Evolutionary conservation across 1,284 basidiomycete species (phyloP).

Genomic region (Malassezia pachydermatis): DNA sequence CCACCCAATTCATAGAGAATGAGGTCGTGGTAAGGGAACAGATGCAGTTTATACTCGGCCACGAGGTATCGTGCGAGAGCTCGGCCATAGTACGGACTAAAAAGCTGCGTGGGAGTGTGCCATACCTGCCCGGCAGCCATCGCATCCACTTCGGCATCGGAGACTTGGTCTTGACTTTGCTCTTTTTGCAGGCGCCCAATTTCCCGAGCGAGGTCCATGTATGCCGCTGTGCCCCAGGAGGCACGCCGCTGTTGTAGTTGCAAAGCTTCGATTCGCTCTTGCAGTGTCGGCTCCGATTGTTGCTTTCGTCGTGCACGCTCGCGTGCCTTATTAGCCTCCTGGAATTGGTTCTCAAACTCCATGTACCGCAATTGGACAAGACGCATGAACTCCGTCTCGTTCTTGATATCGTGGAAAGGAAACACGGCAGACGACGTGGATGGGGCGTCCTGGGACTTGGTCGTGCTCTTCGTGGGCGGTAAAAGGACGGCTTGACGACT

Average conservation of each 20-base stretch:
- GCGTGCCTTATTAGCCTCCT: background rate
- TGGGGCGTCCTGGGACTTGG: background rate
- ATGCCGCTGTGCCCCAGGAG: constrained; percentile 19
- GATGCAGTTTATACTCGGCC: constrained; percentile 76
- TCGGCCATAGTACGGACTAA: constrained; percentile 91
- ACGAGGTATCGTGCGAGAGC: constrained; percentile 79
- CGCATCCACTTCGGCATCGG: constrained; percentile 37
- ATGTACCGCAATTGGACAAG: constrained; percentile 59
- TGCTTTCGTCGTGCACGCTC: constrained; percentile 17
- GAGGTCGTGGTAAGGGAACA: constrained; percentile 89
- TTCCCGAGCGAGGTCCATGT: constrained; percentile 26
- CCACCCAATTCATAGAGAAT: constrained; percentile 95
- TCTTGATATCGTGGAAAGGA: constrained; percentile 61
- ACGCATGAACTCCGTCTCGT: constrained; percentile 68
- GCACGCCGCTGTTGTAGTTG: background rate
- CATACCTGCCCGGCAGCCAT: constrained; percentile 72
- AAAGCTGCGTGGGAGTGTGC: constrained; percentile 97
- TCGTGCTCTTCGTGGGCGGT: constrained; percentile 18
- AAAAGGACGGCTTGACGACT: constrained; percentile 41
- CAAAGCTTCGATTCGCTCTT: constrained; percentile 4
- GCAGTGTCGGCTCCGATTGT: constrained; percentile 7
- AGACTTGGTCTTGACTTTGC: constrained; percentile 21
- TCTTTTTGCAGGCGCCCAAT: constrained; percentile 32
- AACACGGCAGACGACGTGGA: constrained; percentile 50
- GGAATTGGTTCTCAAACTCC: constrained; percentile 28